Evolutionary conservation across 2,329 filamentous ascomycete genomes (phyloP), one percentile per base, ranked within the genome.

Genomic region (Ophiostoma sp.): DNA sequence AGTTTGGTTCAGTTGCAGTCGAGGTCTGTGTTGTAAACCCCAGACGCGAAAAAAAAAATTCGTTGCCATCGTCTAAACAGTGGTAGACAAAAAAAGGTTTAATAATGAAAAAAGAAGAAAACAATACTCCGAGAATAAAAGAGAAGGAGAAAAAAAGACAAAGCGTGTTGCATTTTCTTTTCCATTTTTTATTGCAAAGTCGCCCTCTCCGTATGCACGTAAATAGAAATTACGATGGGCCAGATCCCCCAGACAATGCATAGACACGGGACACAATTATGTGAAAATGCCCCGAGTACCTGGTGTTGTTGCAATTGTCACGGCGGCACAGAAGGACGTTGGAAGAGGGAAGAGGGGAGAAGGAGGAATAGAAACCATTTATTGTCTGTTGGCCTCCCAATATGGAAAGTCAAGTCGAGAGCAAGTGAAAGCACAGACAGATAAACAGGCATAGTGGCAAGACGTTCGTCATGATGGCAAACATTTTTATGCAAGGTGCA

Each of bases 221-320:
- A 63, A 63, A 63, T 63, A 63, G 33, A 45, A 45, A 15, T 66
- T n/a, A 45, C 61, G 61, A 66, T 66, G 36, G 39, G 36, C 22
- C 36, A 66, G 61, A 66, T 66, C 39, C 61, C n/a, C 61, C 61
- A 45, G n/a, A 45, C 19, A 70, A 31, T 28, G 36, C 50, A 59
- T 55, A 55, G 33, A 70, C 69, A 59, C 33, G 52, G 31, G 36
- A 25, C 52, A 59, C 5, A 39, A 31, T 45, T 8, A 45, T 28
- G 22, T 59, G 33, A 31, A 59, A 33, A 70, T 59, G 28, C 28
- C 50, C 68, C 69, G 52, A 42, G 12, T 45, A 36, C 50, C 50
- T 70, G 33, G 59, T 42, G 70, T 72, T 42, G 70, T 72, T 66
- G 61, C 48, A 72, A 55, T 64, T 66, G 70, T 4, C 48, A 72